phyloP scores from a whole-genome alignment of 345 rosid species.

The Eutrema heterophyllum region DNA sequence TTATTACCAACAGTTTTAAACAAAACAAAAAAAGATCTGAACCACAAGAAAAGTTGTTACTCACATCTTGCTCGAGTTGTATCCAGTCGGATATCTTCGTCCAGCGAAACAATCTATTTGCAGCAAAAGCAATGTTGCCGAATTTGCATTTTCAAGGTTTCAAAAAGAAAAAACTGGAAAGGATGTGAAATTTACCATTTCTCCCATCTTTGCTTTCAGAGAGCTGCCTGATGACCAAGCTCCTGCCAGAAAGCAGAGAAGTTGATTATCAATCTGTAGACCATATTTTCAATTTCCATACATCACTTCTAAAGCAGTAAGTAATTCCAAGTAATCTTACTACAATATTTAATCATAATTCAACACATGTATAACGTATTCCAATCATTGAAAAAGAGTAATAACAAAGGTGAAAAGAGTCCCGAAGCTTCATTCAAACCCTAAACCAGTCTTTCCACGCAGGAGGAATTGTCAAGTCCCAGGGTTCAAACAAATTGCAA shows the following conservation, averaged over 20 bases:
- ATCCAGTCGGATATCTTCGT: conserved; percentile 64
- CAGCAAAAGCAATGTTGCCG: background rate
- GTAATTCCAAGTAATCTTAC: background rate
- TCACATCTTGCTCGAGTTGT: conserved; percentile 77
- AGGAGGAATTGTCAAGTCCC: background rate
- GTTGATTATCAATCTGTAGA: conserved; percentile 11
- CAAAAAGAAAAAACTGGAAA: background rate
- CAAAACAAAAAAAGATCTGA: background rate
- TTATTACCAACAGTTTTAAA: background rate
- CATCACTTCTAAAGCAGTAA: background rate
- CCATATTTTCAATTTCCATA: background rate
- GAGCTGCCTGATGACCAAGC: background rate
- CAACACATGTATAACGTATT: background rate
- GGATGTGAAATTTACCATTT: conserved; percentile 35
- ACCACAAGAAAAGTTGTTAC: background rate
- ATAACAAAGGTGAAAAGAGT: background rate
- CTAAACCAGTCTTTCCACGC: background rate
- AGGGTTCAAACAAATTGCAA: background rate
- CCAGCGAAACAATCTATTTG: conserved; percentile 53
- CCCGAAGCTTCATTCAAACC: background rate
- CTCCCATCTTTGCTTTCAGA: conserved; percentile 35
- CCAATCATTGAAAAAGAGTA: background rate
- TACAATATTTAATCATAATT: background rate
- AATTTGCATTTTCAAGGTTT: background rate
- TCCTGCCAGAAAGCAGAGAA: conserved; percentile 10